These are phyloP conservation scores for Silybum marianum DNA, from an alignment of 129 eudicot genomes.

Conservation along the genomic window DNA sequence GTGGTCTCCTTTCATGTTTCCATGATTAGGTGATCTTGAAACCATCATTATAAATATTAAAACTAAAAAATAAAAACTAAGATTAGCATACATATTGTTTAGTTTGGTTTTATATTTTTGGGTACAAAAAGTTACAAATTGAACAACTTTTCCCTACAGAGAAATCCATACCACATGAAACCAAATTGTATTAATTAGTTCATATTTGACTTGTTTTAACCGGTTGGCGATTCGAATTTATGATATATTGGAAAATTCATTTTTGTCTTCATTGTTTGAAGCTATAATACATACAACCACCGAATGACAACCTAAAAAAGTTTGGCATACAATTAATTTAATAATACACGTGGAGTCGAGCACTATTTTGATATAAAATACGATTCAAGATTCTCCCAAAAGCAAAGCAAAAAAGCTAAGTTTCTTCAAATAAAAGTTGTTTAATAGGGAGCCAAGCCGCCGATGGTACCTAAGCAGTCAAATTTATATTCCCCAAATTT, in stretches of 20 bases:
- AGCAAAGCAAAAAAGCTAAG: constrained; percentile 19
- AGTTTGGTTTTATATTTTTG: neutral
- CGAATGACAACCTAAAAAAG: constrained; percentile 31
- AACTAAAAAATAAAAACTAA: neutral
- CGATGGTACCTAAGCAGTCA: constrained; percentile 48
- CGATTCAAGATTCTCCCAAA: constrained; percentile 20
- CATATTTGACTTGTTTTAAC: neutral
- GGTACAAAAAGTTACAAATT: neutral
- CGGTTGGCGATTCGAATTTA: neutral
- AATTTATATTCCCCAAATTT: constrained; percentile 38
- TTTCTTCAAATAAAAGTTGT: constrained; percentile 26
- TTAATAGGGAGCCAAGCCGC: constrained; percentile 24
- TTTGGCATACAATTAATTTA: constrained; percentile 15
- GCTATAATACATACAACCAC: neutral
- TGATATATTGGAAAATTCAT: neutral
- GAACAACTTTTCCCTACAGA: neutral
- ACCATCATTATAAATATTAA: neutral
- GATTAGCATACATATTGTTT: neutral
- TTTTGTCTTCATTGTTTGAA: constrained; percentile 6
- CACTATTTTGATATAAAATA: constrained; percentile 6
- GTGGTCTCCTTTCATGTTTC: neutral
- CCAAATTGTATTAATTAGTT: neutral
- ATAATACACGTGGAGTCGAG: constrained; percentile 24
- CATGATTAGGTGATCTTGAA: neutral
- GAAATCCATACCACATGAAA: neutral